A percentile compares a stretch with the other conserved stretches of the same genome.
Conservation (phyloP, 2,329 filamentous ascomycete species). For the Curvularia verruculosa region DNA sequence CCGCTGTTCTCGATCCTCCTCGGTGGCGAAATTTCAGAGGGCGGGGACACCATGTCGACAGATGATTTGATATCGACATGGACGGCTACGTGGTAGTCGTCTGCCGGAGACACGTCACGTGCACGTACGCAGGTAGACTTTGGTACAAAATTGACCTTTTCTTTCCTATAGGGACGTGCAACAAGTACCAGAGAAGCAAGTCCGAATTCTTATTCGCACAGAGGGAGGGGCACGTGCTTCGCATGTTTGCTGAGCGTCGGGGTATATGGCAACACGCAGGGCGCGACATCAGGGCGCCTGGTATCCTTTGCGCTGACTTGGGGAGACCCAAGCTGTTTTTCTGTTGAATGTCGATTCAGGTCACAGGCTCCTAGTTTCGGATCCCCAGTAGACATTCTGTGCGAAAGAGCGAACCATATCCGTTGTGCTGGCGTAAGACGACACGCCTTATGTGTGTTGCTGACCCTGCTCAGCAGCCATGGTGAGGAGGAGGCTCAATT, state of each 20-base stretch:
- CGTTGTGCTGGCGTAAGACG: background rate
- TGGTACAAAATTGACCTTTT: background rate
- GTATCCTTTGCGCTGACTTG: background rate
- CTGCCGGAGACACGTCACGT: slow-evolving; percentile 1
- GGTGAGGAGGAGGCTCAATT: background rate
- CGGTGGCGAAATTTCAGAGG: too few species aligned
- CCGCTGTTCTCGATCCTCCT: background rate
- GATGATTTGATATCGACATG: background rate
- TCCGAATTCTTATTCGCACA: background rate
- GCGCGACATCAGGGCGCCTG: background rate
- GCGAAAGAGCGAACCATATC: background rate
- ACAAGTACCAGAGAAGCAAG: background rate
- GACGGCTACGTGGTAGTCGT: background rate
- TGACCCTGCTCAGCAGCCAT: background rate
- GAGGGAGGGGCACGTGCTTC: background rate
- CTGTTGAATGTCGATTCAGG: background rate
- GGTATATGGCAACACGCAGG: background rate
- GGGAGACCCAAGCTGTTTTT: background rate
- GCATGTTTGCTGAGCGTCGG: background rate
- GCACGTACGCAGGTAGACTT: background rate
- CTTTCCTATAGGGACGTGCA: background rate
- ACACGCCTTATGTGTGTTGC: background rate
- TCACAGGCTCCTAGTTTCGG: background rate
- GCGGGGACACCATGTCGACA: background rate
- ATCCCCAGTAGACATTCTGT: background rate